Evolutionary conservation across 2,329 filamentous ascomycete species (phyloP).

Genomic region (Cladosporium sp.): DNA sequence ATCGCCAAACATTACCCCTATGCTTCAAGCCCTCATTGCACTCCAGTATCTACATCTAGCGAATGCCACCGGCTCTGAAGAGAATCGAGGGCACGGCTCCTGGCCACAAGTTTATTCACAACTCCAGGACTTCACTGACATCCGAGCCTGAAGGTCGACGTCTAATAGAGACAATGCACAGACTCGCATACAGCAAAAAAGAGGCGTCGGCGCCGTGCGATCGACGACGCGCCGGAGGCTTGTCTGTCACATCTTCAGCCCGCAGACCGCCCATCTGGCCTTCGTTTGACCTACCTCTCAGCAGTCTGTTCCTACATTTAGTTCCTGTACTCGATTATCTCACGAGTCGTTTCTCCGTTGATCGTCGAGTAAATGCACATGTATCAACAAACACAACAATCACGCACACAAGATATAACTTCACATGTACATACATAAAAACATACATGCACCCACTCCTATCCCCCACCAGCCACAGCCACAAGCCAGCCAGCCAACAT

Average conservation of each 20-base stretch:
- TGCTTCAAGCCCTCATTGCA: background rate
- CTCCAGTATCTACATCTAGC: background rate
- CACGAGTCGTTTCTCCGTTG: background rate
- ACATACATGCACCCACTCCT: too few species aligned
- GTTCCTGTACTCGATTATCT: background rate
- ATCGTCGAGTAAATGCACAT: background rate
- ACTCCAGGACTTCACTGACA: too few species aligned
- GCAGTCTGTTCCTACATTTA: background rate
- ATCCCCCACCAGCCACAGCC: background rate
- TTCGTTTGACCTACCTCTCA: too few species aligned
- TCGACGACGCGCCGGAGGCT: conserved; percentile 13
- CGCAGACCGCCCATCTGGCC: conserved; percentile 6
- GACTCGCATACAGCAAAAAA: background rate
- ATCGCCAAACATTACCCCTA: background rate
- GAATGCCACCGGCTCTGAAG: too few species aligned
- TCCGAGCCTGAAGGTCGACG: background rate
- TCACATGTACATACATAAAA: background rate
- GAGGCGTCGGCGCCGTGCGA: background rate
- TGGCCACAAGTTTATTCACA: background rate
- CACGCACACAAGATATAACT: background rate
- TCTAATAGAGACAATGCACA: background rate
- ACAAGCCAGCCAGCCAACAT: background rate
- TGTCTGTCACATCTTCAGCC: conserved; percentile 5
- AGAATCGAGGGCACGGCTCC: background rate
- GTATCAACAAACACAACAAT: background rate